Evolutionary conservation across 208 protist genomes (phyloP), one percentile per base, ranked within the genome.

Genomic region (Acanthamoeba lenticulata): DNA sequence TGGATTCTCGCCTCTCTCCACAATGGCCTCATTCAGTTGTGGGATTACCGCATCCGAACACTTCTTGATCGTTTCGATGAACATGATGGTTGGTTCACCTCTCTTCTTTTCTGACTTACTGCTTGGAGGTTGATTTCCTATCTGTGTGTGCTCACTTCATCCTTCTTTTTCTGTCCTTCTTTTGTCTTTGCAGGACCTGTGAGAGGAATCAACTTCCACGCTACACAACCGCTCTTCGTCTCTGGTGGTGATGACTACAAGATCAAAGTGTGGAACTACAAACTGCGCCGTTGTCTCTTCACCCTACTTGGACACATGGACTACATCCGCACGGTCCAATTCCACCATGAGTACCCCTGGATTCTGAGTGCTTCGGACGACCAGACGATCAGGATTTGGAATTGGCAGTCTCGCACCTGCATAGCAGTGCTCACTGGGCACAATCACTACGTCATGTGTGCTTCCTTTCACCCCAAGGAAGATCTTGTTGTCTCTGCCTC

Each of bases 391-490:
- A 97, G 99, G 47, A 99, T 99, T 94, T 99, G 99, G 99, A 99
- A 99, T 95, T 99, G 99, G 99, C 98, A 99, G 95, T 98, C 96
- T 34, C 96, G 99, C 44, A 97, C 94, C 38, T 99, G 98, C 95
- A 97, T 99, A 24, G 97, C 97, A 11, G 98, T 98, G 29, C 97
- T 99, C 52, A 98, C 99, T 27, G 99, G 97, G 24, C 98, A 99
- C 93, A 98, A 98, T 47, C 99, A 99, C 96, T 99, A 99, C 96
- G 99, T 99, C 29, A 99, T 99, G 99, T 99, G 98, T 94, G 99
- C 99, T 24, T 94, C 96, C 55, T 99, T 99, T 95, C 99, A 99
- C 96, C 98, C 98, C 21, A 97, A 94, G 69, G 97, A 98, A 29
- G 98, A 99, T 94, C 96, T 99, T 11, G 95, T 99, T 17, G 98